Percentiles rank a stretch among this genome's conserved stretches.
Evolutionary conservation across 208 protist species (phyloP).

Genomic region (Trypanosoma avium): DNA sequence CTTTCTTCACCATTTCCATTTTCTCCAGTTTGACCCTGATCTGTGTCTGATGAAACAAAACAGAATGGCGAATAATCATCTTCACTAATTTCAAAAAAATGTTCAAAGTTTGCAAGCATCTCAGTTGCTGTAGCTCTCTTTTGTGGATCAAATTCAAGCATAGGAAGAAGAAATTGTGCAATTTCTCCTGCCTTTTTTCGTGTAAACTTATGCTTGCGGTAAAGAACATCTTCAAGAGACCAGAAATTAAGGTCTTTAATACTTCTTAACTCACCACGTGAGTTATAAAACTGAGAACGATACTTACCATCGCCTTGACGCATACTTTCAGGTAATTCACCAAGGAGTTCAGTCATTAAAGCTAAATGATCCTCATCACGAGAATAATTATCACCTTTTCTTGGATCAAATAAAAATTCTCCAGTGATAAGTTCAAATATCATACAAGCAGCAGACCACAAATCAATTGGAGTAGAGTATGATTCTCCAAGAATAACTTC

Average conservation of each 20-base stretch:
- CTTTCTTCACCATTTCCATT: slow-evolving; percentile 14
- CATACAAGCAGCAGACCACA: slow-evolving; percentile 94
- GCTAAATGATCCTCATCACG: slow-evolving; percentile 94
- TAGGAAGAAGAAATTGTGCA: slow-evolving; percentile 93
- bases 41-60: slow-evolving; percentile 47
- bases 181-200: slow-evolving; percentile 89
- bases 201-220: slow-evolving; percentile 93
- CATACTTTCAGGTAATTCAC: slow-evolving; percentile 88
- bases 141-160: slow-evolving; percentile 91
- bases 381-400: slow-evolving; percentile 88
- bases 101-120: slow-evolving; percentile 78
- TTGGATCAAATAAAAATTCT: slow-evolving; percentile 93
- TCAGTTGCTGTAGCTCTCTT: slow-evolving; percentile 82
- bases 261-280: slow-evolving; percentile 66
- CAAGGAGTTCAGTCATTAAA: slow-evolving; percentile 94
- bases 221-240: slow-evolving; percentile 86
- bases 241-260: slow-evolving; percentile 83
- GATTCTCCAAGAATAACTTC: slow-evolving; percentile 92
- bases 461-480: slow-evolving; percentile 84
- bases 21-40: slow-evolving; percentile 25
- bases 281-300: slow-evolving; percentile 86
- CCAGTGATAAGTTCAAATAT: slow-evolving; percentile 95
- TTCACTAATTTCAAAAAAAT: slow-evolving; percentile 84
- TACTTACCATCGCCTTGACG: slow-evolving; percentile 75
- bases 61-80: slow-evolving; percentile 84